Percentiles rank a stretch among this genome's conserved stretches.
phyloP scores from a whole-genome alignment of 108 stramenopile species.

The Ochromonas danica region DNA sequence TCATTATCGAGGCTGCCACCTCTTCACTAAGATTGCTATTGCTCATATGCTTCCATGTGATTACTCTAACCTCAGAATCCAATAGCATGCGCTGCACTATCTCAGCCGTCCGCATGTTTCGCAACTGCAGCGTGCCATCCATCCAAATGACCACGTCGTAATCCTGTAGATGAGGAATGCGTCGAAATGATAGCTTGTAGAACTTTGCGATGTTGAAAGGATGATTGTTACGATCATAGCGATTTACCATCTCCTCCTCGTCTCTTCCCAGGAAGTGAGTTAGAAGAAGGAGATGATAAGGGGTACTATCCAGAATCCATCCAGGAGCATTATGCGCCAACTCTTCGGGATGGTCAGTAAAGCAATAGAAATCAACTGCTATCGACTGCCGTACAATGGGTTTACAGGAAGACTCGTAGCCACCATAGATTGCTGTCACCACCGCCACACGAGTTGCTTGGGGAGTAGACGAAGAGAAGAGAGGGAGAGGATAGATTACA shows the following conservation, averaged over 20 bases:
- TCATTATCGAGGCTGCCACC: not conserved
- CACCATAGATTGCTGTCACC: not conserved
- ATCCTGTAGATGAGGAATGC: not conserved
- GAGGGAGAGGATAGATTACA: too few relatives aligned
- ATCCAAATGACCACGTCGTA: slow-evolving; percentile 9
- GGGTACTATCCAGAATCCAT: not conserved
- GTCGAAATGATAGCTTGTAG: not conserved
- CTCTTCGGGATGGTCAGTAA: not conserved
- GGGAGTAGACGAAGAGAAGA: too few relatives aligned
- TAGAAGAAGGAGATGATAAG: not conserved
- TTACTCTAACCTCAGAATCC: not conserved
- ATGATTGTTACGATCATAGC: not conserved
- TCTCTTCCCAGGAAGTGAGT: too few relatives aligned
- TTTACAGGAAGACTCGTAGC: not conserved
- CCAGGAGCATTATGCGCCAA: not conserved
- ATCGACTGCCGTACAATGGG: not conserved
- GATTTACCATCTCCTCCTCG: not conserved
- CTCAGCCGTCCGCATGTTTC: not conserved
- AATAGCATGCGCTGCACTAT: not conserved
- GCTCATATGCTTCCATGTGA: too few relatives aligned
- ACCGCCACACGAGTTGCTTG: too few relatives aligned
- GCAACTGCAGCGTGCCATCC: not conserved
- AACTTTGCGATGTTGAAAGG: slow-evolving; percentile 1
- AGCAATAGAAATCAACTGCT: not conserved
- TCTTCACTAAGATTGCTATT: not conserved